phyloP scores from a whole-genome alignment of 2,329 filamentous ascomycete genomes.

The Emmonsiellopsis sp. region DNA sequence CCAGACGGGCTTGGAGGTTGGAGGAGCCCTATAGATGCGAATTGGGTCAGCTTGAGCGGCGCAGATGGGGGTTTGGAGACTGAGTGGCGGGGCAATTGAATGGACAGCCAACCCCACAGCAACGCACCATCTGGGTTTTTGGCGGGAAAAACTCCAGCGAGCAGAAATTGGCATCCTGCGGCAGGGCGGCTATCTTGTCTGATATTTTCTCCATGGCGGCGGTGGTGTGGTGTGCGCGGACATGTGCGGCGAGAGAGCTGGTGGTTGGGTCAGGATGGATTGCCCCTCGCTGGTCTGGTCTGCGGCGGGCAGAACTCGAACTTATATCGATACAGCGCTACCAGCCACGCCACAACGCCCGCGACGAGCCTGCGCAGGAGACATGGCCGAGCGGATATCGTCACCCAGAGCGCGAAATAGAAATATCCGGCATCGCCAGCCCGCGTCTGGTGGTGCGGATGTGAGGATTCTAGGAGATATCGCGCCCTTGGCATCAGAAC shows the following conservation, averaged over 20 bases:
- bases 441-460: no score
- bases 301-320: no score
- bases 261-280: not conserved
- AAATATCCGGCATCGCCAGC: no score
- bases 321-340: no score
- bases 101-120: conserved; percentile 13
- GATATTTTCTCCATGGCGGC: conserved; percentile 64
- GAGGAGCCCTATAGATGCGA: conserved; percentile 57
- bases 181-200: conserved; percentile 86
- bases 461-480: no score
- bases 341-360: no score
- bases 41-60: conserved; percentile 15
- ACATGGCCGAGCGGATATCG: no score
- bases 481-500: no score
- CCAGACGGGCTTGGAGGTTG: conserved; percentile 84
- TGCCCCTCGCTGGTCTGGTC: no score
- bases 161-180: conserved; percentile 73
- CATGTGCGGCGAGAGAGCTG: not conserved
- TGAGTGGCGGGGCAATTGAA: not conserved
- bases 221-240: not conserved
- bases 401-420: no score
- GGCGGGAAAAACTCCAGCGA: conserved; percentile 99
- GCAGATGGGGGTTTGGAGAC: not conserved
- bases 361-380: no score
- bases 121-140: conserved; percentile 71